Evolutionary conservation across 148 eudicot genomes (phyloP).

Genomic region (Dianthus caryophyllus): DNA sequence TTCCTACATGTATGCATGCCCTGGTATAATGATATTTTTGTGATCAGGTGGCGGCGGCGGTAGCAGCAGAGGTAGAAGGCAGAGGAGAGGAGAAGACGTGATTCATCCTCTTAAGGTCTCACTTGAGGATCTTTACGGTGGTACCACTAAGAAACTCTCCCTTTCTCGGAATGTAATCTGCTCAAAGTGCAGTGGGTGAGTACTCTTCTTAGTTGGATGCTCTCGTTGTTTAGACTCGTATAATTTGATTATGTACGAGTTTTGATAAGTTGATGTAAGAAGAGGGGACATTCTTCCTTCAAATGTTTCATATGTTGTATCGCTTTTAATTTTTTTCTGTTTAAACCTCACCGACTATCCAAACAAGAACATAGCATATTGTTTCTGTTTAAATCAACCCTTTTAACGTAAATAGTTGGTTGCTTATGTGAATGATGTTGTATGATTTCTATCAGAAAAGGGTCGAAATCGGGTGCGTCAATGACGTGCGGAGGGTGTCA

Average conservation of each 20-base stretch:
- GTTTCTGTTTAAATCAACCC: too few relatives aligned
- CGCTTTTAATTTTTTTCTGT: too few relatives aligned
- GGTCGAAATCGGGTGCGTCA: slow-evolving; percentile 75
- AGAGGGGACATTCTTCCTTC: too few relatives aligned
- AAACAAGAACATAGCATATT: too few relatives aligned
- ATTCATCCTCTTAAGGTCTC: slow-evolving; percentile 70
- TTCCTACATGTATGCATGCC: not conserved
- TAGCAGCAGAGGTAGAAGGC: slow-evolving; percentile 60
- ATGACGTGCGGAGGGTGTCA: slow-evolving; percentile 62
- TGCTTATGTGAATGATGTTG: not conserved
- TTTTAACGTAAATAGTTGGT: not conserved
- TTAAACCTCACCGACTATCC: too few relatives aligned
- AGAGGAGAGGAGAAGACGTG: slow-evolving; percentile 73
- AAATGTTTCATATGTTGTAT: too few relatives aligned
- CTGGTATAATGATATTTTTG: not conserved
- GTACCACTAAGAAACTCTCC: slow-evolving; percentile 64
- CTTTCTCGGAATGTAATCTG: slow-evolving; percentile 53
- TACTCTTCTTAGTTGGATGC: not conserved
- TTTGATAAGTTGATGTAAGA: too few relatives aligned
- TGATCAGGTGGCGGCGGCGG: slow-evolving; percentile 50
- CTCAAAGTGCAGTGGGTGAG: slow-evolving; percentile 50
- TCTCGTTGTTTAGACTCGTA: not conserved
- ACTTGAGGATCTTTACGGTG: slow-evolving; percentile 58
- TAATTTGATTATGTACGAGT: not conserved
- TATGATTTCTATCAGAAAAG: slow-evolving; percentile 33